These are phyloP conservation scores for Leptographium lundbergii DNA, from an alignment of 2,329 filamentous ascomycete genomes.

Conservation along the genomic window DNA sequence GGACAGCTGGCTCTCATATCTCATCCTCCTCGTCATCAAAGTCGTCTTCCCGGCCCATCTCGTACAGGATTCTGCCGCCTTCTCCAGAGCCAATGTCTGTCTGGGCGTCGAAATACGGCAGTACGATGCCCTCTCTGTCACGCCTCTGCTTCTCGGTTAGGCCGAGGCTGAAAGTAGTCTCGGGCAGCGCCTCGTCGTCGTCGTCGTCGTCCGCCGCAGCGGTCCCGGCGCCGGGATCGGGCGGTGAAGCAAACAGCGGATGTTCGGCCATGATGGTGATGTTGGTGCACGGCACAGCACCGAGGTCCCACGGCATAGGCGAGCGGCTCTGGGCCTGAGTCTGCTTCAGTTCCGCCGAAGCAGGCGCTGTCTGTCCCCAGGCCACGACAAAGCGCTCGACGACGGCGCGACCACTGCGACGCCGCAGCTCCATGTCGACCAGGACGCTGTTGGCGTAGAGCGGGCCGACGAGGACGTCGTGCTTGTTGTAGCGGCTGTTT, in stretches of 20 bases:
- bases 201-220: conserved; percentile 19
- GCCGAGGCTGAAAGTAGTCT: conserved; percentile 73
- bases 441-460: conserved; percentile 43
- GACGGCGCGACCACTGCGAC: conserved; percentile 69
- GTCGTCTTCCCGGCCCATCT: conserved; percentile 93
- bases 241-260: conserved; percentile 46
- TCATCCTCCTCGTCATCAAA: conserved; percentile 65
- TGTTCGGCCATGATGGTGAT: conserved; percentile 63
- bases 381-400: conserved; percentile 50
- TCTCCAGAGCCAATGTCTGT: conserved; percentile 65
- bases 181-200: conserved; percentile 39
- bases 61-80: conserved; percentile 87
- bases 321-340: not conserved
- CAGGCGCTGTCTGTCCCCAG: conserved; percentile 15
- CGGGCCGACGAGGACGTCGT: conserved; percentile 10
- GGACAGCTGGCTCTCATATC: conserved; percentile 35
- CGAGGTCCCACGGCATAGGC: conserved; percentile 4
- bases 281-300: conserved; percentile 15
- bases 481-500: conserved; percentile 17
- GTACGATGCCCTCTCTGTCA: conserved; percentile 76
- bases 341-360: conserved; percentile 3
- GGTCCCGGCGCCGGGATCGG: conserved; percentile 21
- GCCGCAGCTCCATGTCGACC: conserved; percentile 72
- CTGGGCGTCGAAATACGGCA: conserved; percentile 97
- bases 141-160: conserved; percentile 82